A percentile compares a stretch with the other conserved stretches of the same genome.
phyloP scores from a whole-genome alignment of 805 yeast species.

The Candida ipomoeae region DNA sequence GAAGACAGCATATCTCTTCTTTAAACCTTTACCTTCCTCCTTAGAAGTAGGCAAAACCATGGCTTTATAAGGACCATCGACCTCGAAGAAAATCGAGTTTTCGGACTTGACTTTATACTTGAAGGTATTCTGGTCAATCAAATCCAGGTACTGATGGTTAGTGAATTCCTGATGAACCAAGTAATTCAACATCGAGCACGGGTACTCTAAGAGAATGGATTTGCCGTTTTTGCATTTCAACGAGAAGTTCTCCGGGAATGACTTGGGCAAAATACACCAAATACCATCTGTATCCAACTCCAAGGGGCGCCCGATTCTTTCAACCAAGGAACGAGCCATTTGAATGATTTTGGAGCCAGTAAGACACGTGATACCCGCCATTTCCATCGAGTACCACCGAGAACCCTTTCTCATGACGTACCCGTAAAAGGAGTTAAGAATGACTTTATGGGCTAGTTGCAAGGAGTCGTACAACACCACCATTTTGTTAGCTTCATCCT shows the following conservation, averaged over 20 bases:
- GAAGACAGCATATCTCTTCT: conserved; percentile 95
- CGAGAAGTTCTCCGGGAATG: conserved; percentile 86
- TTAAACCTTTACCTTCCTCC: conserved; percentile 95
- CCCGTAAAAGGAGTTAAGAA: conserved; percentile 93
- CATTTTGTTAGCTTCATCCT: conserved; percentile 92
- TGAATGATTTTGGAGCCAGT: conserved; percentile 98
- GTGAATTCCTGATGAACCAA: conserved; percentile 88
- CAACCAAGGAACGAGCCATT: conserved; percentile 90
- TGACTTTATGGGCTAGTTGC: conserved; percentile 95
- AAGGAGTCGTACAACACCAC: conserved; percentile 89
- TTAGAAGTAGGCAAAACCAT: conserved; percentile 96
- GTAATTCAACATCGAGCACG: conserved; percentile 94
- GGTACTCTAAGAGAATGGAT: conserved; percentile 74
- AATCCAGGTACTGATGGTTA: conserved; percentile 88
- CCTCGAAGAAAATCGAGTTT: conserved; percentile 94
- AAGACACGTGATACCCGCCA: conserved; percentile 98
- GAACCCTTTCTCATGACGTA: conserved; percentile 99
- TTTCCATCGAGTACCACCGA: conserved; percentile 98
- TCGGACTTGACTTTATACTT: conserved; percentile 78
- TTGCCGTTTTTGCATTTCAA: conserved; percentile 76
- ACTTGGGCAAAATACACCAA: conserved; percentile 94
- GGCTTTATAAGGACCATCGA: conserved; percentile 97
- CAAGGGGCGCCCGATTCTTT: conserved; percentile 88
- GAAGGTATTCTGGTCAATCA: conserved; percentile 63
- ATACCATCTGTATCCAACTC: conserved; percentile 99